Evolutionary conservation across 2,329 filamentous ascomycete genomes (phyloP).

Genomic region (Cylindrodendrum hubeiense): DNA sequence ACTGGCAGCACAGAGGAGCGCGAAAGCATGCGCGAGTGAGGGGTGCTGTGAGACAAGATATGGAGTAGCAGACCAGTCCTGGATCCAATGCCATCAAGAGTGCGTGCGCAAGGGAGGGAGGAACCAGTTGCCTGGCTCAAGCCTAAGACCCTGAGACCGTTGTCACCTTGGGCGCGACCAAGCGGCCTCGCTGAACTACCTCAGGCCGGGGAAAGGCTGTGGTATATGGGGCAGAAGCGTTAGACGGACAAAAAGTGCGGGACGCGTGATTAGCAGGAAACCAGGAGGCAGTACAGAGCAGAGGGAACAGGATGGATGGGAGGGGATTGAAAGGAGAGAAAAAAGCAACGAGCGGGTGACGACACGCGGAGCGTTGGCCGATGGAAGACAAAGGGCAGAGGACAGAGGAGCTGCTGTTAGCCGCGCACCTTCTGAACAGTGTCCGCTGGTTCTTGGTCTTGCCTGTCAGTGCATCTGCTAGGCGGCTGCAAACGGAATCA

Average conservation of each 20-base stretch:
- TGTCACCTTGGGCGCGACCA: not conserved
- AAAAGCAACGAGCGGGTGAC: slow-evolving; percentile 24
- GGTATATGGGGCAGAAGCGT: not conserved
- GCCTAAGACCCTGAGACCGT: not conserved
- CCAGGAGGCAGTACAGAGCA: too few species aligned
- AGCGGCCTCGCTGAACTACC: not conserved
- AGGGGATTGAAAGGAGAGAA: slow-evolving; percentile 3
- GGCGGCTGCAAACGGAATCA: not conserved
- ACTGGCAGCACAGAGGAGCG: slow-evolving; percentile 19
- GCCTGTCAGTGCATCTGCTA: not conserved
- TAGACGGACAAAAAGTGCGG: not conserved
- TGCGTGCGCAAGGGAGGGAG: not conserved
- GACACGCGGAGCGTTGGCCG: not conserved
- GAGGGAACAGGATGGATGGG: not conserved
- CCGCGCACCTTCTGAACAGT: not conserved
- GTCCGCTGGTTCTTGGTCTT: not conserved
- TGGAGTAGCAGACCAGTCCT: not conserved
- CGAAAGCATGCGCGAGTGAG: slow-evolving; percentile 31
- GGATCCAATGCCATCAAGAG: not conserved
- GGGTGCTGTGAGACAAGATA: slow-evolving; percentile 5
- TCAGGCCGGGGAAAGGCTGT: not conserved
- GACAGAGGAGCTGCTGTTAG: slow-evolving; percentile 4
- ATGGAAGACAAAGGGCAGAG: not conserved
- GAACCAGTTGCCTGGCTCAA: not conserved
- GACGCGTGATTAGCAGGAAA: not conserved